Evolutionary conservation across 148 eudicot genomes (phyloP), one percentile per base, ranked within the genome.

Genomic region (Talinum fruticosum): DNA sequence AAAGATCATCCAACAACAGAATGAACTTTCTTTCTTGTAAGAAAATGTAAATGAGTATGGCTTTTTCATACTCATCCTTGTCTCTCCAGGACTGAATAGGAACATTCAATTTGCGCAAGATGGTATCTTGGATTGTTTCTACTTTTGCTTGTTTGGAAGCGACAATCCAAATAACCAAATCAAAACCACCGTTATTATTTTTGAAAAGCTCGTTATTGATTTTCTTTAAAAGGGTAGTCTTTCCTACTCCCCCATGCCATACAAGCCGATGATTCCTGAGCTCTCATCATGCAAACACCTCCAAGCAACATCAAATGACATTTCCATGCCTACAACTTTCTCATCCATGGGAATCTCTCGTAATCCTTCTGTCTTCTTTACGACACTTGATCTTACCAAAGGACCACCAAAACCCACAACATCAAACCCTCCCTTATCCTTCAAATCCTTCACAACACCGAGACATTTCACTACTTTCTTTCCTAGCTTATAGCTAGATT

Each of bases 1-100:
- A 72, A 15, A 81, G 30, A 64, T 79, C 82, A 66, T 79, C 82
- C 30, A 79, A 62, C 29, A 79, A 37, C 37, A 79, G 21, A 47
- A 66, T 34, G 62, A 71, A 81, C 67, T 72, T 76, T 65, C 72
- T 81, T 36, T 44, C 66, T 32, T 47, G 76, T 47, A 76, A 71
- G 24, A 76, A 29, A 19, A 29, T 26, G 38, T 71, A 66, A 16
- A 81, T 72, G 12, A 33, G 47, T n/a, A 34, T 49, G 12, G 73
- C 53, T 35, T 65, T 81, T 29, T 76, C 73, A 47, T 72, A 26
- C 73, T 64, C 65, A 32, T 38, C 70, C 59, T 76, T 81, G 35
- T 78, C 69, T 61, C 69, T 78, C 76, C 71, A 78, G 1, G 19
- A 16, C 7, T 59, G 70, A 32, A 24, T 4, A 2, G 81, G 49